A percentile compares a stretch with the other conserved stretches of the same genome.
These are phyloP conservation scores for Penicillium corylophilum DNA, from an alignment of 2,329 filamentous ascomycete genomes.

Conservation along the genomic window DNA sequence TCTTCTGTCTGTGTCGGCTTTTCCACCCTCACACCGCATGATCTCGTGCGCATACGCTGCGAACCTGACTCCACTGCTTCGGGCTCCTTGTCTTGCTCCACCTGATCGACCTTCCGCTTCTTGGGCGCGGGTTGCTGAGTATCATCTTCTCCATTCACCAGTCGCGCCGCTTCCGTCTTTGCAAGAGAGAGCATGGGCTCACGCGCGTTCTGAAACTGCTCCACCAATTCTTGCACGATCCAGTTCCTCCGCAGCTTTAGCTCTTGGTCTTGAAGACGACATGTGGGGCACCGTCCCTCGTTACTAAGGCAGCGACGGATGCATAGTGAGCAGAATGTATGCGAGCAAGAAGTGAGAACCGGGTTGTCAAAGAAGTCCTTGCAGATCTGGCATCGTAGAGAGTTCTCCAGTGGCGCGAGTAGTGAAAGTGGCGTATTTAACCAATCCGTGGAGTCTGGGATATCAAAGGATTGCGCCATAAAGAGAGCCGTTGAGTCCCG, in stretches of 20 bases:
- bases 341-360: constrained; percentile 90
- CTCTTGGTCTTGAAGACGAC: constrained; percentile 75
- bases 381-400: constrained; percentile 92
- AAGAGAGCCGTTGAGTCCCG: not conserved
- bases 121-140: constrained; percentile 29
- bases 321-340: constrained; percentile 96
- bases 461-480: constrained; percentile 40
- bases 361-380: constrained; percentile 96
- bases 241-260: constrained; percentile 81
- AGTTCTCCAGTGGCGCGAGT: constrained; percentile 65
- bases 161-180: constrained; percentile 52
- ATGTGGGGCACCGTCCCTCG: constrained; percentile 86
- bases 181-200: constrained; percentile 65
- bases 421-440: constrained; percentile 46
- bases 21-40: constrained; percentile 24
- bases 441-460: constrained; percentile 51
- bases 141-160: constrained; percentile 48
- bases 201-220: constrained; percentile 69
- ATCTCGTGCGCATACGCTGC: constrained; percentile 37
- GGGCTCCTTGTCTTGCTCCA: constrained; percentile 40
- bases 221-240: constrained; percentile 79
- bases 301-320: constrained; percentile 81
- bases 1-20: constrained; percentile 4
- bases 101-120: constrained; percentile 35
- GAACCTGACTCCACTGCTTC: constrained; percentile 30